A percentile compares a stretch with the other conserved stretches of the same genome.
Conservation (phyloP, 192 early-diverging fungal species). For the Linnemannia exigua region DNA sequence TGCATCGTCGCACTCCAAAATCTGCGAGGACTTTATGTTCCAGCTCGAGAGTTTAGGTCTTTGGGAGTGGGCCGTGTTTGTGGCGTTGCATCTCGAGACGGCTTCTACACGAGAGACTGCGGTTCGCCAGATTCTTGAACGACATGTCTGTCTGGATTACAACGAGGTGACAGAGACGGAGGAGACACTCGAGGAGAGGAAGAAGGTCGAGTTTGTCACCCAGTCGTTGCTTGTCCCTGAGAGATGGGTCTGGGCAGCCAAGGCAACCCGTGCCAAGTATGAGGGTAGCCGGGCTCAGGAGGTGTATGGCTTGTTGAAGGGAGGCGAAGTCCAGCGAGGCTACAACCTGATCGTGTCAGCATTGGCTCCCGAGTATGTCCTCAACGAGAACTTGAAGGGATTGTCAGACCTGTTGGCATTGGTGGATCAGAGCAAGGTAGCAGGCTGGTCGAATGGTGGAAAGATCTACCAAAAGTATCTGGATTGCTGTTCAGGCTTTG, state of each 20-base stretch:
- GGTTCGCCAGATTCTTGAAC: constrained; percentile 55
- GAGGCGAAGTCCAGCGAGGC: constrained; percentile 59
- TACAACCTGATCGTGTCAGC: constrained; percentile 65
- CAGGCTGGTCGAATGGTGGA: constrained; percentile 45
- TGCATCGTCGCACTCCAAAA: constrained; percentile 59
- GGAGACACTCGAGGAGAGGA: constrained; percentile 17
- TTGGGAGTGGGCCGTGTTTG: constrained; percentile 90
- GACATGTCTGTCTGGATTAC: constrained; percentile 6
- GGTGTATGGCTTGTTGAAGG: constrained; percentile 60
- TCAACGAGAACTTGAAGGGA: constrained; percentile 62
- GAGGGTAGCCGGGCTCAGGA: constrained; percentile 56
- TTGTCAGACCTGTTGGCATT: constrained; percentile 52
- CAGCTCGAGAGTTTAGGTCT: constrained; percentile 83
- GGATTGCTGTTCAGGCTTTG: constrained; percentile 49
- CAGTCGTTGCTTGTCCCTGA: constrained; percentile 71
- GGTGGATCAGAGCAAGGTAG: constrained; percentile 51
- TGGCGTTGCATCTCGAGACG: constrained; percentile 74
- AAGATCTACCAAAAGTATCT: constrained; percentile 44
- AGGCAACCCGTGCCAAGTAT: constrained; percentile 67
- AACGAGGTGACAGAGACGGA: not conserved
- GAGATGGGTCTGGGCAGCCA: constrained; percentile 63
- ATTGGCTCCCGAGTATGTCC: constrained; percentile 68
- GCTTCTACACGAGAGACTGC: constrained; percentile 59
- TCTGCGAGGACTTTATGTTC: constrained; percentile 72
- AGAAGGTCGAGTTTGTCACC: constrained; percentile 67